A percentile compares a stretch with the other conserved stretches of the same genome.
Evolutionary conservation across 495 filamentous ascomycete species (phyloP).

Genomic region (Aspergillus affinis): DNA sequence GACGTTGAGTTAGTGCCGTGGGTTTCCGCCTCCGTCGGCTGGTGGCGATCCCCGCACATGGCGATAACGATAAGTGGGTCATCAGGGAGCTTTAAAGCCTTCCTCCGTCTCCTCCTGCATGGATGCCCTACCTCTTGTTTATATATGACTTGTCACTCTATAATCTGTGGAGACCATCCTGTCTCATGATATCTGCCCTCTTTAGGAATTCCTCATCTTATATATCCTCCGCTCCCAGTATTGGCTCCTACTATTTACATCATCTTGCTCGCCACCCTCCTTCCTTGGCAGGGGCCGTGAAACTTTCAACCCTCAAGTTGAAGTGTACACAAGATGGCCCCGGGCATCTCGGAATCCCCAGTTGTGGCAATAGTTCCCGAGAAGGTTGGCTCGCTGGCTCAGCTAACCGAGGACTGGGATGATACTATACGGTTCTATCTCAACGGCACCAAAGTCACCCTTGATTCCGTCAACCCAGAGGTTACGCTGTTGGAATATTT

Average conservation of each 20-base stretch:
- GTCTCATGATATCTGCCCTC: background rate
- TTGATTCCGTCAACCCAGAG: conserved; percentile 85
- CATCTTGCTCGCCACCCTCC: background rate
- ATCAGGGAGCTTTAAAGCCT: background rate
- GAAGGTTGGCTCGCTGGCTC: conserved; percentile 45
- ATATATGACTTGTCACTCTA: background rate
- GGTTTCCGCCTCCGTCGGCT: conserved; percentile 31
- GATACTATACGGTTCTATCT: conserved; percentile 82
- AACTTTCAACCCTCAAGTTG: background rate
- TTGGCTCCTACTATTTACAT: background rate
- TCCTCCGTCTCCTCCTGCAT: background rate
- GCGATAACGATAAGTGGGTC: background rate
- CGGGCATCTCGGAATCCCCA: conserved; percentile 48
- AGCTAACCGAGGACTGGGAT: conserved; percentile 64
- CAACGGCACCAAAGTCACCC: conserved; percentile 85
- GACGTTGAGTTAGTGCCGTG: conserved; percentile 3
- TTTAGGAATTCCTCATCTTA: background rate
- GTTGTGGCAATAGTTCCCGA: conserved; percentile 48
- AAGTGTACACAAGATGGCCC: conserved; percentile 52
- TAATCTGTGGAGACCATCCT: background rate
- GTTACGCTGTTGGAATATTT: conserved; percentile 92
- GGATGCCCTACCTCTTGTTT: background rate
- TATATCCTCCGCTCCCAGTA: background rate
- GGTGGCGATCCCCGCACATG: conserved; percentile 47
- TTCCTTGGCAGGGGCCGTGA: conserved; percentile 1